A percentile compares a stretch with the other conserved stretches of the same genome.
These are phyloP conservation scores for Camillea tinctor DNA, from an alignment of 2,329 filamentous ascomycete species.

Conservation along the genomic window DNA sequence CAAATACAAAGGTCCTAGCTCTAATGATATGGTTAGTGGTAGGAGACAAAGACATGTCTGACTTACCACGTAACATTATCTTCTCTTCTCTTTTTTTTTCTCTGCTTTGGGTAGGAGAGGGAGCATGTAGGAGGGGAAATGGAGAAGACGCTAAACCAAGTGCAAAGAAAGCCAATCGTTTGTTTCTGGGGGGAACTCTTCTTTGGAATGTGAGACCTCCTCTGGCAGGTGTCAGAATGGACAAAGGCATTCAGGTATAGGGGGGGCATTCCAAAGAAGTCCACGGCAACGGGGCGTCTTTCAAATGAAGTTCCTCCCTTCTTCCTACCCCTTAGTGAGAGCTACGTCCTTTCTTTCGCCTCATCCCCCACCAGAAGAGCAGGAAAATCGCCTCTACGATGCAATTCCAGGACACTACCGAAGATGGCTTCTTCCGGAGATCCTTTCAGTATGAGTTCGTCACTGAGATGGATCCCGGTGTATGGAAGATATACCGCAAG, in stretches of 20 bases:
- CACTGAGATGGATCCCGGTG: constrained; percentile 23
- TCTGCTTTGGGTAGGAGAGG: background rate
- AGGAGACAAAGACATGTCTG: too few relatives aligned
- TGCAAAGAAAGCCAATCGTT: constrained; percentile 3
- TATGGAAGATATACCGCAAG: constrained; percentile 30
- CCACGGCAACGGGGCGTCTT: constrained; percentile 5
- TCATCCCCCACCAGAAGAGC: background rate
- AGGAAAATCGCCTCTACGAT: constrained; percentile 3
- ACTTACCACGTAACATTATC: too few relatives aligned
- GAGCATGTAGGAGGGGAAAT: background rate
- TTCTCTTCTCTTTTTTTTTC: too few relatives aligned
- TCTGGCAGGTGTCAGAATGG: constrained; percentile 6
- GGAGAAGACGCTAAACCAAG: background rate
- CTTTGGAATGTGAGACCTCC: constrained; percentile 21
- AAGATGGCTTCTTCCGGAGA: constrained; percentile 3
- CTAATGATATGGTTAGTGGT: too few relatives aligned
- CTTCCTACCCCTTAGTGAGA: background rate
- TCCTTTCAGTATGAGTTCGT: constrained; percentile 28
- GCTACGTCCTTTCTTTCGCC: background rate
- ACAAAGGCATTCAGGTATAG: constrained; percentile 28
- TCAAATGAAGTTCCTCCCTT: constrained; percentile 6
- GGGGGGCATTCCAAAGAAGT: constrained; percentile 14
- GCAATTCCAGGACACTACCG: constrained; percentile 13
- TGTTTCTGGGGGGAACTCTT: constrained; percentile 20
- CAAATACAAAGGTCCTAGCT: too few relatives aligned